Percentiles rank a stretch among this genome's conserved stretches.
phyloP scores from a whole-genome alignment of 345 rosid species.

The Microcos paniculata region DNA sequence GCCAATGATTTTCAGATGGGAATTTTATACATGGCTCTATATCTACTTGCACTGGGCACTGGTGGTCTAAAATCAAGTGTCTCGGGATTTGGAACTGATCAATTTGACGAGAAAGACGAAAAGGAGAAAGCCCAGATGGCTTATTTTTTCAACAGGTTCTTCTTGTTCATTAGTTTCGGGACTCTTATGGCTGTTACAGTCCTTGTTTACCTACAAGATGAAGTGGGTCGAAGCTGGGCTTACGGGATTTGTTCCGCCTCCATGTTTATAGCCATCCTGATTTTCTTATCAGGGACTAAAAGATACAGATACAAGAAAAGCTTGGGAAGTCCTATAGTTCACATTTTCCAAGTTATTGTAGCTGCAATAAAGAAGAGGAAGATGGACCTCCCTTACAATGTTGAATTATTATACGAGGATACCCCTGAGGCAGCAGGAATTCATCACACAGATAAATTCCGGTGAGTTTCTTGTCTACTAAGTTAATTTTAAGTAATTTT shows the following conservation, averaged over 20 bases:
- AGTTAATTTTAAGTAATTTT: no score
- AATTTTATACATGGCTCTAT: slow-evolving; percentile 51
- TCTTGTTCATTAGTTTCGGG: slow-evolving; percentile 59
- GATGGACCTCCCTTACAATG: slow-evolving; percentile 41
- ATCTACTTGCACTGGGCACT: slow-evolving; percentile 60
- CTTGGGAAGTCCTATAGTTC: slow-evolving; percentile 76
- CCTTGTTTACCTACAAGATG: slow-evolving; percentile 61
- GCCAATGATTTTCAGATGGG: slow-evolving; percentile 75
- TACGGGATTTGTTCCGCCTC: slow-evolving; percentile 60
- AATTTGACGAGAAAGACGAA: slow-evolving; percentile 59
- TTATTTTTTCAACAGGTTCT: slow-evolving; percentile 67
- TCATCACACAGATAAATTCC: slow-evolving; percentile 60
- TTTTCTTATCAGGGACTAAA: slow-evolving; percentile 60
- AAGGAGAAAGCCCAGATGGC: slow-evolving; percentile 58
- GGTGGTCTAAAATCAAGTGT: slow-evolving; percentile 83
- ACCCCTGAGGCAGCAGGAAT: slow-evolving; percentile 45
- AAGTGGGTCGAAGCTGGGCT: slow-evolving; percentile 62
- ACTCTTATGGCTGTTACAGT: slow-evolving; percentile 58
- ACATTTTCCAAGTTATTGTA: slow-evolving; percentile 65
- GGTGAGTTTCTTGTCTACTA: slow-evolving; percentile 30
- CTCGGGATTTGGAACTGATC: slow-evolving; percentile 67
- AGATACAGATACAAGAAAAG: slow-evolving; percentile 74
- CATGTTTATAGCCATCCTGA: slow-evolving; percentile 51
- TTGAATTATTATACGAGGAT: slow-evolving; percentile 52
- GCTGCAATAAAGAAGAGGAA: slow-evolving; percentile 63